Conservation (phyloP, 257 asterid species). For the Misopates orontium region DNA sequence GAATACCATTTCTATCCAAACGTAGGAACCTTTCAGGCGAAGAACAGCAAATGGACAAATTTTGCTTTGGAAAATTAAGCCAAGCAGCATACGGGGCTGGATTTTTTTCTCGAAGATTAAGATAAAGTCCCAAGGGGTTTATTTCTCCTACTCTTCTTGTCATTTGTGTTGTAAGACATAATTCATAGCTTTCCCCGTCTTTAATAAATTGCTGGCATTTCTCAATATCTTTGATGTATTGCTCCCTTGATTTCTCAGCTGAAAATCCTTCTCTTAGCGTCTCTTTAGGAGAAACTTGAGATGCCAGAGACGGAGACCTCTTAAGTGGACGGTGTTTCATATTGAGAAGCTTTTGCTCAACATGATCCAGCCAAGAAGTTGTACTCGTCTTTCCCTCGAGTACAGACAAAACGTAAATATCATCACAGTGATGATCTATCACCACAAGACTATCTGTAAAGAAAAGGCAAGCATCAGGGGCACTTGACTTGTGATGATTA, state of each 20-base stretch:
- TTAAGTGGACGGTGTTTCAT: slow-evolving; percentile 33
- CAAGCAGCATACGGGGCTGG: slow-evolving; percentile 98
- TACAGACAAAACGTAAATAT: slow-evolving; percentile 64
- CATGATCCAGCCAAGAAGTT: slow-evolving; percentile 60
- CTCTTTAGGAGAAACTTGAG: slow-evolving; percentile 23
- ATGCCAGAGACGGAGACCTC: slow-evolving; percentile 25
- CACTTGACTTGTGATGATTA: slow-evolving; percentile 67
- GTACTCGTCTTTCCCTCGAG: slow-evolving; percentile 36
- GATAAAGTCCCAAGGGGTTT: slow-evolving; percentile 65
- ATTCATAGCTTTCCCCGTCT: slow-evolving; percentile 92
- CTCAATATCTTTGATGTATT: slow-evolving; percentile 66
- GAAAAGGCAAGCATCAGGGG: slow-evolving; percentile 98
- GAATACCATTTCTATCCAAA: slow-evolving; percentile 68
- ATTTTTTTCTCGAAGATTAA: slow-evolving; percentile 69
- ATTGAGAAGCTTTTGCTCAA: slow-evolving; percentile 62
- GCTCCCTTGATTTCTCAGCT: slow-evolving; percentile 72
- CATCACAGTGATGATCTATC: slow-evolving; percentile 75
- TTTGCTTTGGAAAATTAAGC: slow-evolving; percentile 77
- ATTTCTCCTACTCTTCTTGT: slow-evolving; percentile 53
- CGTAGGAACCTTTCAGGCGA: slow-evolving; percentile 95
- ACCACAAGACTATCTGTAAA: slow-evolving; percentile 81
- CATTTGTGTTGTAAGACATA: slow-evolving; percentile 88
- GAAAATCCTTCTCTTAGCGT: slow-evolving; percentile 46
- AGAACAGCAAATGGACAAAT: slow-evolving; percentile 77
- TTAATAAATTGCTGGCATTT: slow-evolving; percentile 73